These are phyloP conservation scores for Stachybotrys chartarum DNA, from an alignment of 2,329 filamentous ascomycete genomes.

Conservation along the genomic window DNA sequence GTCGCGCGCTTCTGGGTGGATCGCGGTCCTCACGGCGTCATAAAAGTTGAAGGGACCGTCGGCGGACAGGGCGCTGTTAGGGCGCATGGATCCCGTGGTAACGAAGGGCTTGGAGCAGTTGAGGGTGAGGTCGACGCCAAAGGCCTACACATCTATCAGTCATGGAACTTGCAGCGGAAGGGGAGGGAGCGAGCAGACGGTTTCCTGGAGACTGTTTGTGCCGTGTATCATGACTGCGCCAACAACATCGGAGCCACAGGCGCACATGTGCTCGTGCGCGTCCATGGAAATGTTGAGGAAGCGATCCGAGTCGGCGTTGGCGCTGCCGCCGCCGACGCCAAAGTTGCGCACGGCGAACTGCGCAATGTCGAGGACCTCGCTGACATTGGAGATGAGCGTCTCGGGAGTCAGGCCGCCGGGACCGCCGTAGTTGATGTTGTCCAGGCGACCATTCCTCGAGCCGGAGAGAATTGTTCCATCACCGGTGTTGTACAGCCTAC, in stretches of 20 bases:
- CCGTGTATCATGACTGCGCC: constrained; percentile 28
- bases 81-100: constrained; percentile 55
- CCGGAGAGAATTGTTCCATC: constrained; percentile 23
- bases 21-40: constrained; percentile 35
- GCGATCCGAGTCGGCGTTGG: constrained; percentile 21
- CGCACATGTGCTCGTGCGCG: constrained; percentile 22
- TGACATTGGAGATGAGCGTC: constrained; percentile 19
- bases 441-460: constrained; percentile 24
- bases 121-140: constrained; percentile 52
- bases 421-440: constrained; percentile 23
- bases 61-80: constrained; percentile 51
- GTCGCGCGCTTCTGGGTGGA: constrained; percentile 13
- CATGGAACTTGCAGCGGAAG: too few species aligned
- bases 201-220: constrained; percentile 52
- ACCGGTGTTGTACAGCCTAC: constrained; percentile 9
- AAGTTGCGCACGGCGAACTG: constrained; percentile 21
- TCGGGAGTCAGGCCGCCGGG: constrained; percentile 16
- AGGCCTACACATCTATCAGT: constrained; percentile 49
- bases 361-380: constrained; percentile 21
- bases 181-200: constrained; percentile 11
- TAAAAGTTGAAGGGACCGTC: constrained; percentile 57
- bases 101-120: constrained; percentile 52
- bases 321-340: constrained; percentile 16
- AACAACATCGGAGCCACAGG: constrained; percentile 18
- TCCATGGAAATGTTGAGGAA: constrained; percentile 23